These are phyloP conservation scores for Withania somnifera DNA, from an alignment of 305 asterid genomes.

Conservation along the genomic window DNA sequence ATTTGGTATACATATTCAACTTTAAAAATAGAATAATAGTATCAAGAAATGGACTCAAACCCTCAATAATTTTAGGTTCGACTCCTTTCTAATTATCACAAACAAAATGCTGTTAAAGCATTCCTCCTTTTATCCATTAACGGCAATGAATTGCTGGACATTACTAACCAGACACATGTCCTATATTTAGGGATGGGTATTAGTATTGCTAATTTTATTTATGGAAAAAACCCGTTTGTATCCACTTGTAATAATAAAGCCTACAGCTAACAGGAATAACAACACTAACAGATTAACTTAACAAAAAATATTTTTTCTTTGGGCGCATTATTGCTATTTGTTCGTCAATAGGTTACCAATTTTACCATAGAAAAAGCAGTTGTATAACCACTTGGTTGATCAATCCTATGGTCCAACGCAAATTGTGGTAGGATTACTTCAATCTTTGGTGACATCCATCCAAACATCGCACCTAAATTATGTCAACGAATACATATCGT, in stretches of 20 bases:
- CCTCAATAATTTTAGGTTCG: constrained; percentile 4
- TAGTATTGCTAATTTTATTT: background rate
- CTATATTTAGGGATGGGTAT: constrained; percentile 9
- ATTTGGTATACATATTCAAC: background rate
- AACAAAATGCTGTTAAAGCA: constrained; percentile 22
- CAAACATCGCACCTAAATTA: no score
- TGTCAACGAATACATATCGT: no score
- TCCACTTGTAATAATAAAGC: background rate
- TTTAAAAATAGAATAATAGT: background rate
- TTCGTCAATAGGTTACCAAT: background rate
- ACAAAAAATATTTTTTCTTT: background rate
- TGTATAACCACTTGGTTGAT: no score
- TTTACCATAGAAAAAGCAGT: no score
- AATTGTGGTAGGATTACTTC: no score
- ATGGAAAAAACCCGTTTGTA: background rate
- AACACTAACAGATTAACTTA: background rate
- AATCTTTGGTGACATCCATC: no score
- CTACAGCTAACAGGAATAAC: background rate
- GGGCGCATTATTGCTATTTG: background rate
- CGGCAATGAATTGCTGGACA: constrained; percentile 15
- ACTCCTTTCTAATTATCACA: background rate
- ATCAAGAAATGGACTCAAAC: constrained; percentile 7
- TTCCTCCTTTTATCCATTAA: constrained; percentile 22
- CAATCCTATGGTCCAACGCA: no score
- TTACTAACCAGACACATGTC: constrained; percentile 2